These are phyloP conservation scores for Diophrys sp. DNA, from an alignment of 73 alveolate species.

Conservation along the genomic window DNA sequence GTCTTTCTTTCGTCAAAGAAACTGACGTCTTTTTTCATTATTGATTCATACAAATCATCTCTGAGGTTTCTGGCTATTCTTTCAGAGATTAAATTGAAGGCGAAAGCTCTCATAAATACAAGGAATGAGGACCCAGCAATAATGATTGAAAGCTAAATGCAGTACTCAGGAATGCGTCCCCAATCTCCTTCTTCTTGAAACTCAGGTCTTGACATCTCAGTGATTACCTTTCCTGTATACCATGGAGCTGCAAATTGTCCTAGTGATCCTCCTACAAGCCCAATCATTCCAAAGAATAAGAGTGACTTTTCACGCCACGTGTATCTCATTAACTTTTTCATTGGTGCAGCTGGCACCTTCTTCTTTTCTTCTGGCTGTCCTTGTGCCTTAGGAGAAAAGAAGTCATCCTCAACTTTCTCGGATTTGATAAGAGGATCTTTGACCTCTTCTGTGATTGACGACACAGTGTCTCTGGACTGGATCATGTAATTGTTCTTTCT, in stretches of 20 bases:
- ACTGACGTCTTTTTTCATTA: constrained; percentile 37
- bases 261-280: constrained; percentile 6
- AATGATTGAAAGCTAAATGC: constrained; percentile 13
- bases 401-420: too few relatives aligned
- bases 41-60: constrained; percentile 14
- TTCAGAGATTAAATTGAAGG: constrained; percentile 38
- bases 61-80: constrained; percentile 32
- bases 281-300: constrained; percentile 9
- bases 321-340: constrained; percentile 1
- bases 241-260: constrained; percentile 26
- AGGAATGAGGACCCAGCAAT: constrained; percentile 22
- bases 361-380: neutral
- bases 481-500: too few relatives aligned
- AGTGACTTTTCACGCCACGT: constrained; percentile 6
- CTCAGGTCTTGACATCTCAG: constrained; percentile 10
- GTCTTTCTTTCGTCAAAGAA: constrained; percentile 48
- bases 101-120: constrained; percentile 17
- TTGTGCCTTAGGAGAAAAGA: too few relatives aligned
- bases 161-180: neutral
- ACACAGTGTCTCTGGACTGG: too few relatives aligned
- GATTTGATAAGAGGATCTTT: too few relatives aligned
- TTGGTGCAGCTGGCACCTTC: neutral
- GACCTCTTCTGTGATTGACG: too few relatives aligned
- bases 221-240: constrained; percentile 24
- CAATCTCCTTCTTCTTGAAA: constrained; percentile 1